phyloP scores from a whole-genome alignment of 768 basidiomycete species.

The Lyophyllum semitale region DNA sequence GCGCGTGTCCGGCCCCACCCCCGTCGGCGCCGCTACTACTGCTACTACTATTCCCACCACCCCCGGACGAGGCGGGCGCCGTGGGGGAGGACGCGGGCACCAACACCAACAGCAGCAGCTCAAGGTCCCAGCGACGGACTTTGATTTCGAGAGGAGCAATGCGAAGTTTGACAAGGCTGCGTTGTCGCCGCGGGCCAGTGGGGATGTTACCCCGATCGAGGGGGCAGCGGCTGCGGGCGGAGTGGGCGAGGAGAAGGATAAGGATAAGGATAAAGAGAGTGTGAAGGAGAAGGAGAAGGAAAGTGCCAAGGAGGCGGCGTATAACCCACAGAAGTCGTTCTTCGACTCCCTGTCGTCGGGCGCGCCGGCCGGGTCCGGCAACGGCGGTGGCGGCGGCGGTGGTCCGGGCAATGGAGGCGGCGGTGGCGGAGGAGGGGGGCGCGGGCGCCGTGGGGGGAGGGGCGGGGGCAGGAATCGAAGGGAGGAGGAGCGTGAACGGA shows the following conservation, averaged over 20 bases:
- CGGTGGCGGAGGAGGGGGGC: slow-evolving; percentile 33
- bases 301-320: slow-evolving; percentile 54
- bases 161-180: slow-evolving; percentile 81
- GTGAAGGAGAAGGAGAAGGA: slow-evolving; percentile 37
- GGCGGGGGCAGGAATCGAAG: slow-evolving; percentile 65
- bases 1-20: slow-evolving; percentile 39
- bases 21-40: background rate
- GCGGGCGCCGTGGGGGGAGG: slow-evolving; percentile 49
- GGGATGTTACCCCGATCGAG: slow-evolving; percentile 19
- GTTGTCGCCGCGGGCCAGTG: slow-evolving; percentile 33
- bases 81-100: slow-evolving; percentile 22
- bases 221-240: slow-evolving; percentile 29
- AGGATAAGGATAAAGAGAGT: slow-evolving; percentile 23
- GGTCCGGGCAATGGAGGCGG: slow-evolving; percentile 34
- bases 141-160: slow-evolving; percentile 80
- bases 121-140: slow-evolving; percentile 76
- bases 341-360: slow-evolving; percentile 69
- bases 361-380: slow-evolving; percentile 12
- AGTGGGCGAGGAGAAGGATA: slow-evolving; percentile 25
- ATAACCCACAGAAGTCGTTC: slow-evolving; percentile 79
- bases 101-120: slow-evolving; percentile 30
- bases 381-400: slow-evolving; percentile 28
- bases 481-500: slow-evolving; percentile 83
- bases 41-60: too few relatives aligned
- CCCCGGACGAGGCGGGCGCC: slow-evolving; percentile 21